A percentile compares a stretch with the other conserved stretches of the same genome.
Evolutionary conservation across 2,329 filamentous ascomycete species (phyloP).

Genomic region (Drechslerella dactyloides): DNA sequence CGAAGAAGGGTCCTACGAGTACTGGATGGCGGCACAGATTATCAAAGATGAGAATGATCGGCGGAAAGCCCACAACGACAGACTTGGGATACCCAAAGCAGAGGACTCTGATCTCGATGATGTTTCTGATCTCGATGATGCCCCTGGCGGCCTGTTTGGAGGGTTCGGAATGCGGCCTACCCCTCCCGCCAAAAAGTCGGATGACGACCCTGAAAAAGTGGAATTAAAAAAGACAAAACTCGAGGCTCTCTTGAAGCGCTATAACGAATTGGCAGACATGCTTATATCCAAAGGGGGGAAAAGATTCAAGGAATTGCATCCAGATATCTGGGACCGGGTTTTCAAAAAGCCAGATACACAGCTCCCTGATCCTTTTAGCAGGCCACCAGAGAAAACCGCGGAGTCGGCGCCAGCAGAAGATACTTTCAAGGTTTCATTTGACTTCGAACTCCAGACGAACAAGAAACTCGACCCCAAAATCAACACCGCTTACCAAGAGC

Average conservation of each 20-base stretch:
- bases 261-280: constrained; percentile 49
- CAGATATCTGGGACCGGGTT: constrained; percentile 11
- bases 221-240: constrained; percentile 56
- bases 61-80: not conserved
- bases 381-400: constrained; percentile 52
- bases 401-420: constrained; percentile 6
- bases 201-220: constrained; percentile 58
- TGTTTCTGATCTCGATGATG: too few species aligned
- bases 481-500: not conserved
- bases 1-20: constrained; percentile 14
- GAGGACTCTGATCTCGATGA: too few species aligned
- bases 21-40: constrained; percentile 22
- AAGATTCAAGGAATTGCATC: constrained; percentile 55
- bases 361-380: constrained; percentile 41
- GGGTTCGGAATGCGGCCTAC: not conserved
- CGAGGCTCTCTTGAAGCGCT: constrained; percentile 51
- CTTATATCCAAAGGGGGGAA: constrained; percentile 62
- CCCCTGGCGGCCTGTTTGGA: too few species aligned
- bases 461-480: constrained; percentile 42
- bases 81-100: too few species aligned
- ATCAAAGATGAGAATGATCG: constrained; percentile 45
- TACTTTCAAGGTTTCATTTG: constrained; percentile 37
- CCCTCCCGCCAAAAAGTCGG: constrained; percentile 8
- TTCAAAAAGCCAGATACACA: constrained; percentile 41
- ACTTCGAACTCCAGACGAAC: constrained; percentile 28